Base-by-base conservation (phyloP, 192 early-diverging fungal species). In the Backusella psychrophila region DNA sequence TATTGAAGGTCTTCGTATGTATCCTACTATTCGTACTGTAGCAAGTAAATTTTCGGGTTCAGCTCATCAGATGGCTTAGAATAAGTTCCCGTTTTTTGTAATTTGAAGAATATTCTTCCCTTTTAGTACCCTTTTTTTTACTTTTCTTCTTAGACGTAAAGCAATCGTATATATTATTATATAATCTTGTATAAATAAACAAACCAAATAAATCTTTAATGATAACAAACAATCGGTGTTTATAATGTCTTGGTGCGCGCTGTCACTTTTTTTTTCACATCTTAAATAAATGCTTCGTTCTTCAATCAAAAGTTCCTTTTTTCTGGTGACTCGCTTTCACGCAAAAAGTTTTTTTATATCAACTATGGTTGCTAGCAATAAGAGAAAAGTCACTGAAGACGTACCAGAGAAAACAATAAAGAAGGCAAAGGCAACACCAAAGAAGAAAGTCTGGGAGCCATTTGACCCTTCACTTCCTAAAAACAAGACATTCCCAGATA, bases 1-100 rank as follows among this genome's bases (percentile, higher is more conserved):
- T 59, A 96, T 97, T 73, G 77, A 88, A 49, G 97, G 95, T 17
- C 88, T 98, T 66, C 88, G 93, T 77, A 94, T 96, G 92, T 89
- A 92, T 80, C 93, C 94, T 41, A 96, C 94, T 6, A 83, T 93
- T 71, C 77, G 77, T 39, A 82, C 75, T n/a, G 63, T 71, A 69
- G 75, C 39, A 26, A 77, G 46, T 42, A 71, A 9, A 46, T 26
- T 44, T 19, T 26, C 70, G 34, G 15, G 70, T 5, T 46, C 39
- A 12, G 23, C 29, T 46, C 35, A 71, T 2, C 41, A 33, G 15
- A 49, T 49, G 44, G 70, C 42, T 71, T 71, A 71, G 46, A 49
- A 49, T 1, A 49, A n/a, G 17, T 17, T 6, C 17, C 21, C n/a
- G 0, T 6, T 66, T 66, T 66, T 44, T 44, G 42, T 44, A 44